Evolutionary conservation across 176 grass and related monocot genomes (phyloP), one percentile per base, ranked within the genome.

Genomic region (Alloteropsis semialata): DNA sequence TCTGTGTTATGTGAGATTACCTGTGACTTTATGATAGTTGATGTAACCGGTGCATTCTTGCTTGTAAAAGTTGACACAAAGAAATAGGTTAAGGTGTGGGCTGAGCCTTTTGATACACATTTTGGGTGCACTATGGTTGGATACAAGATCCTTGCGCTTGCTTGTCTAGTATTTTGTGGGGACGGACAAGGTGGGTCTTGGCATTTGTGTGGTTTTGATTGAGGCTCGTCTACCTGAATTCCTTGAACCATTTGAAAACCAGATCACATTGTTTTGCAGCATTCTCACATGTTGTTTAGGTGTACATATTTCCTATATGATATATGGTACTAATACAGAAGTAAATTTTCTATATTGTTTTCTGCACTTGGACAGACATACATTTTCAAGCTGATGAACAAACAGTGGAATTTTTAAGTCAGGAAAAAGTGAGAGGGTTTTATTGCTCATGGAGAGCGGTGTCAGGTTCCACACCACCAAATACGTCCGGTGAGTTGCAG

Each of bases 361-460:
- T 85, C 27, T 91, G 16, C 17, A 59, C 45, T 29, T 77, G 71
- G 54, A 55, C 83, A 97, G 96, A 95, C 96, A 2, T 98, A 98
- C 76, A 87, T 98, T 74, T 98, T 98, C 92, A 98, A 98, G 79
- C 63, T 98, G 78, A 89, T 98, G 87, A 98, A 98, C 60, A 98
- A n/a, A 91, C 90, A 95, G 96, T 41, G 96, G 96, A 22, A 86
- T 95, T 18, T 95, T 92, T 0, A 82, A 98, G 66, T 98, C 96
- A 68, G 96, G 96, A 42, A 92, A 98, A 92, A 98, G 92, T 3
- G 96, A 98, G 86, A 98, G 88, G 75, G 96, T 98, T 57, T 65
- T 98, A 14, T 84, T 98, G 77, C 87, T 98, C 74, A 95, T 98
- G 81, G 96, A 98, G 72, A 98, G 96, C 16, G 96, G 96, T 50